A percentile compares a stretch with the other conserved stretches of the same genome.
Conservation (phyloP, 2,329 filamentous ascomycete genomes). For the Akanthomyces muscarius region DNA sequence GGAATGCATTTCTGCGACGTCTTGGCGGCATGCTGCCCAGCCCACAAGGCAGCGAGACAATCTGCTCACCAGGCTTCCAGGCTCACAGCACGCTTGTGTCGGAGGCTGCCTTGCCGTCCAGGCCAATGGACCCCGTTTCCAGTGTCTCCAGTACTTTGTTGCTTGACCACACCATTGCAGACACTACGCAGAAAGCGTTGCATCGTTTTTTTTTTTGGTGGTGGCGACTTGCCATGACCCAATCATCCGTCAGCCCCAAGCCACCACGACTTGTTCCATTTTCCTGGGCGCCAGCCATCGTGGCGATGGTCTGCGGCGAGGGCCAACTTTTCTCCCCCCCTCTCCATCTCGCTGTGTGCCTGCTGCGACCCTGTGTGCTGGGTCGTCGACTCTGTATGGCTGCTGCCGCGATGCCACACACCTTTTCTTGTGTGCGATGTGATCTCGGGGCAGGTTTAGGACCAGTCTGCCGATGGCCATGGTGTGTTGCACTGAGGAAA, state of each 20-base stretch:
- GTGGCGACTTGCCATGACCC: not conserved
- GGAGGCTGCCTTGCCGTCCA: too few relatives aligned
- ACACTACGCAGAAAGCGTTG: too few relatives aligned
- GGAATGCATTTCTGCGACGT: too few relatives aligned
- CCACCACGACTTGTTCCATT: slow-evolving; percentile 1
- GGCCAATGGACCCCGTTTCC: too few relatives aligned
- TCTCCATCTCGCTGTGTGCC: too few relatives aligned
- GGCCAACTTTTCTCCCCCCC: not conserved
- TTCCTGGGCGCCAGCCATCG: not conserved
- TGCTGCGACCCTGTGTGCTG: not conserved
- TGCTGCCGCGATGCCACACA: not conserved
- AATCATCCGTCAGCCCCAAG: slow-evolving; percentile 13
- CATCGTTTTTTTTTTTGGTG: not conserved
- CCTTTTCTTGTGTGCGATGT: not conserved
- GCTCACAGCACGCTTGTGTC: too few relatives aligned
- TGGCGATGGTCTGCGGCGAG: not conserved
- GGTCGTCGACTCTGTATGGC: not conserved
- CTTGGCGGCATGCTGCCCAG: too few relatives aligned
- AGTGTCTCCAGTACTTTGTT: too few relatives aligned
- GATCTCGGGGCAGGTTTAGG: not conserved
- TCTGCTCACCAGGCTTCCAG: too few relatives aligned
- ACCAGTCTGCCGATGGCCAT: not conserved
- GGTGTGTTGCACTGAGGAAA: not conserved
- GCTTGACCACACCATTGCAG: too few relatives aligned
- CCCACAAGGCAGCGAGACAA: too few relatives aligned